A percentile compares a stretch with the other conserved stretches of the same genome.
These are phyloP conservation scores for Aspergillus campestris DNA, from an alignment of 495 filamentous ascomycete species.

Conservation along the genomic window DNA sequence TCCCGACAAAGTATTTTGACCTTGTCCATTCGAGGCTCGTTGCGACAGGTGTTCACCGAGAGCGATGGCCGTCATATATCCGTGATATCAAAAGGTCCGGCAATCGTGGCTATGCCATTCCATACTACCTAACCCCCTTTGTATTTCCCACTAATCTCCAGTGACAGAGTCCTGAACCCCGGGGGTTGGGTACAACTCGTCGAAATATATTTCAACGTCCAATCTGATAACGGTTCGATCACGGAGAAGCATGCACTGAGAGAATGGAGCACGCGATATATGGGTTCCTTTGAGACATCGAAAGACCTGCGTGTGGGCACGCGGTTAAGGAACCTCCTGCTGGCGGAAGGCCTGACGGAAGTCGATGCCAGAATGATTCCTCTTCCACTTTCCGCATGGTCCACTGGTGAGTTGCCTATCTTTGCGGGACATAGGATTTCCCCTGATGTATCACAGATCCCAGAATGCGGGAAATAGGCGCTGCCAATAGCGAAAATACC, in stretches of 20 bases:
- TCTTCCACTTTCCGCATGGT: constrained; percentile 68
- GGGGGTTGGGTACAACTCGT: constrained; percentile 89
- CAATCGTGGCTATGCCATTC: neutral
- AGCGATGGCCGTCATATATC: constrained; percentile 73
- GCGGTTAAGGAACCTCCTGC: constrained; percentile 53
- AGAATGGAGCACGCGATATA: constrained; percentile 63
- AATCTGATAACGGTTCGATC: constrained; percentile 83
- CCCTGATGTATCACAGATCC: constrained; percentile 34
- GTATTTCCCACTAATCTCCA: too few species aligned
- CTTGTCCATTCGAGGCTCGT: constrained; percentile 84
- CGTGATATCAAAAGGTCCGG: constrained; percentile 61
- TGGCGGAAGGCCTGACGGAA: constrained; percentile 62
- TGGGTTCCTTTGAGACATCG: constrained; percentile 53
- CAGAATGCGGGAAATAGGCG: constrained; percentile 54
- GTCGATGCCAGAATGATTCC: constrained; percentile 63
- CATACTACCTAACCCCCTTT: too few species aligned
- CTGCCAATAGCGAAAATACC: constrained; percentile 51
- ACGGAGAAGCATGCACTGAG: constrained; percentile 61
- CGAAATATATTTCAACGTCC: constrained; percentile 79
- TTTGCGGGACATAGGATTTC: neutral
- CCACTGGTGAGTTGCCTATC: constrained; percentile 46
- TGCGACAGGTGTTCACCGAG: constrained; percentile 63
- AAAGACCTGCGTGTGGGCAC: constrained; percentile 67
- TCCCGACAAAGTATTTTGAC: constrained; percentile 70
- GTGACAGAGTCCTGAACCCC: constrained; percentile 46